Base-by-base conservation (phyloP, 768 basidiomycete species). In the Agaricus subrufescens region DNA sequence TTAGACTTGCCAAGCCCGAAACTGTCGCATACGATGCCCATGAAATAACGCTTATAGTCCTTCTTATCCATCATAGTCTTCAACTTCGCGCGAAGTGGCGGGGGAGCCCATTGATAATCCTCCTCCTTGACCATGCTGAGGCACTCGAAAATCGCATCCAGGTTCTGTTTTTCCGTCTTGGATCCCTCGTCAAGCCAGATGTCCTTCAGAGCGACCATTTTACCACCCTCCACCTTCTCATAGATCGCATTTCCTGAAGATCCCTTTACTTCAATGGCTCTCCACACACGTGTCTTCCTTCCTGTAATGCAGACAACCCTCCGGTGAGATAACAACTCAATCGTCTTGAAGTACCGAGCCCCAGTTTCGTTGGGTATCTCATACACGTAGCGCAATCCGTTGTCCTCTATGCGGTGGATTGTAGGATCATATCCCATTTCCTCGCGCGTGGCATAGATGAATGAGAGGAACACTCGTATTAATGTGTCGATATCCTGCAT, bases 181-280 rank as follows among this genome's bases (percentile, higher is more conserved):
- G 62, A 52, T 7, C 29, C 34, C 0, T 25, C 43, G 19, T 61
- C 61, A 6, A 66, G 50, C 63, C 62, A 66, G 8, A 62, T 58
- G 34, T 66, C 62, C 51, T 64, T 63, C 19, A 66, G 26, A 9
- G 58, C 60, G 5, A 54, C 38, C 25, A 29, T 14, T 26, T 12
- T 42, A 25, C 50, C 60, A 40, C 45, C 56, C 25, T 30, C 45
- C 8, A 11, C 15, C 40, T 40, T 31, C 8, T 19, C 26, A 42
- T 38, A 25, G n/a, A 10, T 12, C 9, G n/a, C 30, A 7, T 11
- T 37, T 48, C 15, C 37, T 25, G 30, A 26, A 26, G 40, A 30
- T n/a, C 34, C 12, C 8, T 53, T 26, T 6, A 59, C 52, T 46
- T 59, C 50, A 12, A 34, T 29, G 11, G 57, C 60, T 26, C 54